Percentiles rank a stretch among this genome's conserved stretches.
Conservation (phyloP, 768 basidiomycete species). For the Lyophyllum shimeji region DNA sequence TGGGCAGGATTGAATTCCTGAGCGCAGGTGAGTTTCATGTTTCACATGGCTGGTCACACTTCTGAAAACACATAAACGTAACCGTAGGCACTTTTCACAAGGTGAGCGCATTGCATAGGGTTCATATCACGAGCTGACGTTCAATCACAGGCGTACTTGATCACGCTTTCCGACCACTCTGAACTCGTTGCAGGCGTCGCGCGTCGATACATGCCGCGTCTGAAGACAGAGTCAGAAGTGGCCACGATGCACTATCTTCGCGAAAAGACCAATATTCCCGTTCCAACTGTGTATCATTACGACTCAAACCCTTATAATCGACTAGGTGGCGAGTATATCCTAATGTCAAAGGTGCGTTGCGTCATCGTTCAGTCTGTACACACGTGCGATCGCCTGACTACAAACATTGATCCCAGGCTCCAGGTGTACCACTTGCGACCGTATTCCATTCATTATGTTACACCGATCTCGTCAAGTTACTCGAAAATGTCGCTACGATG, state of each 20-base stretch:
- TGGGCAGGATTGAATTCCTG: conserved; percentile 70
- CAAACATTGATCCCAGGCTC: conserved; percentile 46
- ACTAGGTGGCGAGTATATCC: conserved; percentile 80
- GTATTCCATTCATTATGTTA: conserved; percentile 74
- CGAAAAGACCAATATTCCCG: conserved; percentile 66
- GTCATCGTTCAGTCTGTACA: neutral
- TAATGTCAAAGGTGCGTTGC: conserved; percentile 77
- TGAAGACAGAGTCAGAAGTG: conserved; percentile 87
- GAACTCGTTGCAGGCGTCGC: conserved; percentile 80
- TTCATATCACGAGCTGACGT: conserved; percentile 1
- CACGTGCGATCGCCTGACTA: conserved; percentile 6
- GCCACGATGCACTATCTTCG: conserved; percentile 83
- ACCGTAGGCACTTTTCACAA: conserved; percentile 83
- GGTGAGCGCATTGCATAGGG: conserved; percentile 28
- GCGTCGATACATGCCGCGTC: conserved; percentile 80
- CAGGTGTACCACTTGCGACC: conserved; percentile 66
- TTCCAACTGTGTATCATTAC: conserved; percentile 74
- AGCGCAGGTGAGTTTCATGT: conserved; percentile 58
- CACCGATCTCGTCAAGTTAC: conserved; percentile 58
- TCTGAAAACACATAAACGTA: conserved; percentile 3
- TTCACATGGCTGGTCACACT: conserved; percentile 15
- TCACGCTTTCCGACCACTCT: conserved; percentile 60
- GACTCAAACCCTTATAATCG: conserved; percentile 85
- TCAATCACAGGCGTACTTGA: conserved; percentile 64
- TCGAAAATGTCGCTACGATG: conserved; percentile 67